Evolutionary conservation across 805 yeast genomes (phyloP), one percentile per base, ranked within the genome.

Genomic region (Ogataea corticis): DNA sequence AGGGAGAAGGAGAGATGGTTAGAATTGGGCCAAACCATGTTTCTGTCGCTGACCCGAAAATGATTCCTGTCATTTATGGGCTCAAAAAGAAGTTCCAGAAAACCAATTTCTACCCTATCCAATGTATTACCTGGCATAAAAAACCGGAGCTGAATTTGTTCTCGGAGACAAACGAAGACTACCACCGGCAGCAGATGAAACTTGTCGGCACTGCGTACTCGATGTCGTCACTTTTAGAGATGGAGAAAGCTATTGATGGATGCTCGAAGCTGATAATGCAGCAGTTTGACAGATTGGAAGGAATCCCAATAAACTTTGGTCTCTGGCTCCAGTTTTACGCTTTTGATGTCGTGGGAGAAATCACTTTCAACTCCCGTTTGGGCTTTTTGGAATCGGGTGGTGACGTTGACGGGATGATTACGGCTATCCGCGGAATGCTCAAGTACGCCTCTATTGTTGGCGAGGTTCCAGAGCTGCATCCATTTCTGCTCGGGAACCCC

Each of bases 281-380:
- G 40, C 44, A 41, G 33, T 42, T 51, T 32, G 53, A 49, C 14
- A 25, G 13, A 4, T 4, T 18, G 17, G 18, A n/a, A 13, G 45
- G 41, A 13, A 34, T 39, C 16, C 29, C 39, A 2, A 28, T 51
- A 17, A 49, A 51, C 23, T 46, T 51, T 12, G 53, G 55, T 9
- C 33, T 42, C 28, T 51, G 55, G 55, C 28, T 51, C 31, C 55
- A 51, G 17, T 46, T 38, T 17, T 51, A 49, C 40, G 55, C 55
- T 7, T 51, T 51, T 38, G 55, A 51, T 36, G 55, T 49, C 30
- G 53, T 51, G 21, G 55, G 53, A 15, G 51, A 49, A 23, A 49
- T 51, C 21, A 49, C 49, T 12, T 51, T 51, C 48, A 49, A 46
- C 37, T 39, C 44, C 4, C 47, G 37, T 23, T 31, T 51, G 7